Conservation (phyloP, 306 rosid species). For the Malus asiatica region DNA sequence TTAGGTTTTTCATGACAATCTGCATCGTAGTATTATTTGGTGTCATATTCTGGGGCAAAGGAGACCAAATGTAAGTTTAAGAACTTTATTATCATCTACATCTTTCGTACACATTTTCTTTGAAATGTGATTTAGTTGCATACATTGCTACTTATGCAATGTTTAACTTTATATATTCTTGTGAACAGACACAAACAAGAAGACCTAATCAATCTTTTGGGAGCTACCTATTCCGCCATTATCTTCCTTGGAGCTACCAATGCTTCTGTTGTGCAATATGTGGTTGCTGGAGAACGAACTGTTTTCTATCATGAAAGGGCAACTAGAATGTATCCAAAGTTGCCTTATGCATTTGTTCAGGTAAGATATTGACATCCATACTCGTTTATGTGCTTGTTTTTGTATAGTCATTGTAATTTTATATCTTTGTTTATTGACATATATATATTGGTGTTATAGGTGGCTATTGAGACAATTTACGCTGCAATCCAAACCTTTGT, state of each 20-base stretch:
- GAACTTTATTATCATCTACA: neutral
- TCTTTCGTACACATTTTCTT: neutral
- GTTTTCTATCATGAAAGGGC: slow-evolving; percentile 72
- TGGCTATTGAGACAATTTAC: slow-evolving; percentile 51
- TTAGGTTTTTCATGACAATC: slow-evolving; percentile 28
- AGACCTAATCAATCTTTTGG: slow-evolving; percentile 34
- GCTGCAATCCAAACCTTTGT: slow-evolving; percentile 37
- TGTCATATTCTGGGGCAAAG: slow-evolving; percentile 49
- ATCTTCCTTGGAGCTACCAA: slow-evolving; percentile 49
- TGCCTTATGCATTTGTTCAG: slow-evolving; percentile 66
- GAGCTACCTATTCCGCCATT: slow-evolving; percentile 49
- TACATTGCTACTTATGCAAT: neutral
- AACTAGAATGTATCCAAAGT: slow-evolving; percentile 58
- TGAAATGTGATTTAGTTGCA: too few relatives aligned
- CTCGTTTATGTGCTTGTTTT: neutral
- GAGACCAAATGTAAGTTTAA: slow-evolving; percentile 24
- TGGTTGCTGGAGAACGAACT: slow-evolving; percentile 44
- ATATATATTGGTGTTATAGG: slow-evolving; percentile 26
- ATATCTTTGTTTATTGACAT: neutral
- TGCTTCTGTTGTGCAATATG: slow-evolving; percentile 39
- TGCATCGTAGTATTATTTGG: slow-evolving; percentile 39
- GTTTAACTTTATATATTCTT: neutral
- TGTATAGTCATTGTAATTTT: neutral
- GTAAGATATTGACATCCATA: slow-evolving; percentile 10
- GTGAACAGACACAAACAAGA: slow-evolving; percentile 24